Conservation (phyloP, 345 rosid species). For the Eucalyptus cladocalyx region DNA sequence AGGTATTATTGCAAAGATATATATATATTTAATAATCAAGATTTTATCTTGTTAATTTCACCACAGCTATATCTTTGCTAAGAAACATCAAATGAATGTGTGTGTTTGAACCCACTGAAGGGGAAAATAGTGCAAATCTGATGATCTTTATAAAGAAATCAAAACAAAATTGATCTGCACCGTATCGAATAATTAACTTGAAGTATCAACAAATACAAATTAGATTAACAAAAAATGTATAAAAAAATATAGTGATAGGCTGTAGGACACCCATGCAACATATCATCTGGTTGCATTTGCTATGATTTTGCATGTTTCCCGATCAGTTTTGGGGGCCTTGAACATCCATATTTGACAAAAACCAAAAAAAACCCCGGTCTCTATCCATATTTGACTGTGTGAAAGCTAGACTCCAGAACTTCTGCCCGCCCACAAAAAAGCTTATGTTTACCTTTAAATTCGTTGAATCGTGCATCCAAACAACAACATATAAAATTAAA, state of each 20-base stretch:
- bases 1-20: neutral
- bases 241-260: neutral
- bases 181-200: too few relatives aligned
- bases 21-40: accelerated
- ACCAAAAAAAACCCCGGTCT: too few relatives aligned
- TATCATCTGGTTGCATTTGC: neutral
- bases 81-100: neutral
- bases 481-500: too few relatives aligned
- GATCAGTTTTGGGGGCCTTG: neutral
- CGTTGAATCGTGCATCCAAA: too few relatives aligned
- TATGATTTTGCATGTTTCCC: accelerated
- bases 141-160: neutral
- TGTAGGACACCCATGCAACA: accelerated
- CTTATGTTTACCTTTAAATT: too few relatives aligned
- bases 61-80: neutral
- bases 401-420: too few relatives aligned
- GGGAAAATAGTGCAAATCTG: neutral
- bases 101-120: neutral
- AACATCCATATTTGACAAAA: too few relatives aligned
- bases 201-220: too few relatives aligned
- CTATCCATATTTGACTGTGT: too few relatives aligned
- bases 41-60: neutral
- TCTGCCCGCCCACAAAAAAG: accelerated
- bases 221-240: too few relatives aligned
- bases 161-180: accelerated